phyloP scores from a whole-genome alignment of 768 basidiomycete species.

The Trametes elegans region DNA sequence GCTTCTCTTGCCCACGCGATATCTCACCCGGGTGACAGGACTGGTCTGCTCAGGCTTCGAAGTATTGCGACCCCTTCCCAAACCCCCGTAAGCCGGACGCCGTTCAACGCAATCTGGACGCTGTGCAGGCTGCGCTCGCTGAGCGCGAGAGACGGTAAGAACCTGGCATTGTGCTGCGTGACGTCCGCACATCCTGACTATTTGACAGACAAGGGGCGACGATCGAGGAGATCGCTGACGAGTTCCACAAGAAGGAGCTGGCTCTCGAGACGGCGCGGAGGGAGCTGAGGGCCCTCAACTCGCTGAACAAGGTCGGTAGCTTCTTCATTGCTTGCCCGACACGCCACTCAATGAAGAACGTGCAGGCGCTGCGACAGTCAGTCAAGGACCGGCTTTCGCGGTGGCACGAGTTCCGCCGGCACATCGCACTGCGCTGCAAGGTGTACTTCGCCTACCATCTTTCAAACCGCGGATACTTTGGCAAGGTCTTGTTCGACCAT shows the following conservation, averaged over 20 bases:
- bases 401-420: constrained; percentile 87
- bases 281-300: constrained; percentile 61
- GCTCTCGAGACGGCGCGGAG: constrained; percentile 57
- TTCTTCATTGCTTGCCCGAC: background rate
- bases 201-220: constrained; percentile 64
- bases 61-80: constrained; percentile 56
- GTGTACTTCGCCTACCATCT: constrained; percentile 81
- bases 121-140: constrained; percentile 60
- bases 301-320: constrained; percentile 58
- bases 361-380: constrained; percentile 65
- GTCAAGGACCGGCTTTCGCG: constrained; percentile 60
- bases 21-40: constrained; percentile 33
- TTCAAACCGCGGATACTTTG: constrained; percentile 83
- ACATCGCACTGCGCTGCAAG: constrained; percentile 87
- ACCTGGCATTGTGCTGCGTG: background rate
- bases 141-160: constrained; percentile 63
- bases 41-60: constrained; percentile 63
- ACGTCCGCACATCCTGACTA: background rate
- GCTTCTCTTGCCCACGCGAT: background rate
- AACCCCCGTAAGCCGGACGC: constrained; percentile 56
- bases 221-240: constrained; percentile 72
- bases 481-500: constrained; percentile 89
- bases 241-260: constrained; percentile 63
- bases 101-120: constrained; percentile 61
- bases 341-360: background rate